Evolutionary conservation across 345 rosid genomes (phyloP), one percentile per base, ranked within the genome.

Genomic region (Murraya koenigii): DNA sequence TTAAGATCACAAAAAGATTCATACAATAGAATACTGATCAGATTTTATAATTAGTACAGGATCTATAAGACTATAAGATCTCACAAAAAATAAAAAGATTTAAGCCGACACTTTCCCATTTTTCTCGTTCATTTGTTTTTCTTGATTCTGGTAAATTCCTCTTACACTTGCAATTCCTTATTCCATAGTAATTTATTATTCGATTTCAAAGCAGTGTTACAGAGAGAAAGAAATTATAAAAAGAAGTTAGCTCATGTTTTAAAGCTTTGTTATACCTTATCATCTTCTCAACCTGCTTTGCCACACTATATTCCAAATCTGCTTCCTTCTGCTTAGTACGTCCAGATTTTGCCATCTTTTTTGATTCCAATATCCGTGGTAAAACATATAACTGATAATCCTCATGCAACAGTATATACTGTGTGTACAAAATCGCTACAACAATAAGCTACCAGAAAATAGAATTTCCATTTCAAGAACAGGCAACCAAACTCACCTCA

Each of bases 221-320:
- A 38, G 20, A 8, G 7, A 22, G 20, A 70, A 26, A 52, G 39
- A 70, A 70, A 70, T 52, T 20, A 35, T 32, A 33, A 56, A 77
- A 32, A 23, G 11, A 52, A 23, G 44, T 70, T 19, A 56, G 65
- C 5, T 49, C 52, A 44, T 33, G 36, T 17, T 70, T 70, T 67
- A 60, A 44, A 38, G 47, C 33, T 74, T 64, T 55, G 61, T 64
- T 75, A 72, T 86, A 92, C 97, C 97, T 89, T 85, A 96, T 88
- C 99, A 96, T 96, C 87, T 91, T 94, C 89, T 94, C 97, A 79
- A 96, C 99, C 86, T 96, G 98, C 82, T 96, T 96, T 66, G 99
- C 99, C 83, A 96, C 97, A 80, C 97, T 94, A 85, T 96, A 96
- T 78, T 94, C 98, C 76, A 94, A 80, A 83, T 94, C 98, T 66